Conservation (phyloP, 1,284 basidiomycete species). For the Ustilago loliicola region DNA sequence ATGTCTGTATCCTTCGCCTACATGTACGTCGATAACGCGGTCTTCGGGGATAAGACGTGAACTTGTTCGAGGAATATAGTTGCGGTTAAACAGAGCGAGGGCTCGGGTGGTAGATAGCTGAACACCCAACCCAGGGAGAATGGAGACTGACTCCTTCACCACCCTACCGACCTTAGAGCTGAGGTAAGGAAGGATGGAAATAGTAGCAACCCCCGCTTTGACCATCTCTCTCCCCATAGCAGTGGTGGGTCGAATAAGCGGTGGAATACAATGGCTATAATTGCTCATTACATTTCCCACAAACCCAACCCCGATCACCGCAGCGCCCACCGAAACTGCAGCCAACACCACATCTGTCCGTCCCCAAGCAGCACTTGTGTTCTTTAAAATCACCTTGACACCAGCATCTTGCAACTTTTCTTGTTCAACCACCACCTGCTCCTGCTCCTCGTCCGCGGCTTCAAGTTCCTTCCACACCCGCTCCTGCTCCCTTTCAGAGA, state of each 20-base stretch:
- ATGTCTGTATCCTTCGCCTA: slow-evolving; percentile 52
- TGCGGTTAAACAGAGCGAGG: slow-evolving; percentile 8
- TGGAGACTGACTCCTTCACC: slow-evolving; percentile 36
- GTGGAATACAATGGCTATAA: slow-evolving; percentile 27
- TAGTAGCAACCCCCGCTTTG: slow-evolving; percentile 4
- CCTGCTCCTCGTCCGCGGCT: not conserved
- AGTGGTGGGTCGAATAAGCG: slow-evolving; percentile 9
- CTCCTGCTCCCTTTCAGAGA: slow-evolving; percentile 21
- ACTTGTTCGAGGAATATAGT: not conserved
- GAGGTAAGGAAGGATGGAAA: slow-evolving; percentile 25
- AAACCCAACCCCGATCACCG: slow-evolving; percentile 8
- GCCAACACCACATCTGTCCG: slow-evolving; percentile 23
- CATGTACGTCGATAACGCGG: slow-evolving; percentile 58
- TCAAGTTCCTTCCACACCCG: slow-evolving; percentile 22
- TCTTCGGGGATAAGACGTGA: slow-evolving; percentile 54
- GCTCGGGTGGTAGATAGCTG: slow-evolving; percentile 56
- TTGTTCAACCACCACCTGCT: slow-evolving; percentile 20
- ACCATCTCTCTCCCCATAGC: not conserved
- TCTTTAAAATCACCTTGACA: slow-evolving; percentile 36
- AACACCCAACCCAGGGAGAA: slow-evolving; percentile 56
- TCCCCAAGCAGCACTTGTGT: slow-evolving; percentile 20
- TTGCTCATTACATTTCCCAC: slow-evolving; percentile 15
- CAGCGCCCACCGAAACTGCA: slow-evolving; percentile 9
- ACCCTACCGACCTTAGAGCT: slow-evolving; percentile 27
- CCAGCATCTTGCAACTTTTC: slow-evolving; percentile 17